Evolutionary conservation across 176 grass and related monocot genomes (phyloP), one percentile per base, ranked within the genome.

Genomic region (Eremochloa ophiuroides): DNA sequence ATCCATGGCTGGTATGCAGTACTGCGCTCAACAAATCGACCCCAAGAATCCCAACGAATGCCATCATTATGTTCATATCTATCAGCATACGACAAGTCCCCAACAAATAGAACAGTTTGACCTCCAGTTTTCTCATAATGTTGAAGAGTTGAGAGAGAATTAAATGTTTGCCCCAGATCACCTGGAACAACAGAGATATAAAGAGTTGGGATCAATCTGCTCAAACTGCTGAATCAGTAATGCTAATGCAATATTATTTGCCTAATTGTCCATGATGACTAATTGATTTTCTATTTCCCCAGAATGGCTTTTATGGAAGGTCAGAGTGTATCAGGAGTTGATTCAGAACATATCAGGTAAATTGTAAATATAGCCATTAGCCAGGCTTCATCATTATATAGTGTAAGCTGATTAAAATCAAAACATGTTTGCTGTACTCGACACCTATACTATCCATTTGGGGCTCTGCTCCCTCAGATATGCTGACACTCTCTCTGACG

Each of bases 131-230:
- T 78, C 88, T 87, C 86, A 82, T 95, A 98, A 83, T 98, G 92
- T 84, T 98, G 77, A 60, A 98, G 84, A 75, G 95, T 98, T 64
- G 95, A 98, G 23, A 98, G 92, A 37, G 95, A 98, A 88, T 98
- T 98, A 83, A 83, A 95, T 69, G 95, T 98, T 78, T 98, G 95
- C 18, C 95, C 95, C 75, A 98, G 88, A 89, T 98, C 95, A 89
- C 95, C 95, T 98, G 73, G 71, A 33, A 86, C 26, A 88, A 22
- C 25, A 60, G 1, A 88, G 22, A 16, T 17, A 76, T 29, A 80
- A 73, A 44, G 22, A 71, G 2, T 71, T 75, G 6, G 27, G 41
- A 80, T 51, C 25, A 75, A 69, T 34, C 26, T 34, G 79, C 25
- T 31, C 35, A 9, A 76, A 70, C 2, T 0, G 2, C 6, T 69